Conservation (phyloP, 805 yeast species). For the Myxozyma vanderwaltii region DNA sequence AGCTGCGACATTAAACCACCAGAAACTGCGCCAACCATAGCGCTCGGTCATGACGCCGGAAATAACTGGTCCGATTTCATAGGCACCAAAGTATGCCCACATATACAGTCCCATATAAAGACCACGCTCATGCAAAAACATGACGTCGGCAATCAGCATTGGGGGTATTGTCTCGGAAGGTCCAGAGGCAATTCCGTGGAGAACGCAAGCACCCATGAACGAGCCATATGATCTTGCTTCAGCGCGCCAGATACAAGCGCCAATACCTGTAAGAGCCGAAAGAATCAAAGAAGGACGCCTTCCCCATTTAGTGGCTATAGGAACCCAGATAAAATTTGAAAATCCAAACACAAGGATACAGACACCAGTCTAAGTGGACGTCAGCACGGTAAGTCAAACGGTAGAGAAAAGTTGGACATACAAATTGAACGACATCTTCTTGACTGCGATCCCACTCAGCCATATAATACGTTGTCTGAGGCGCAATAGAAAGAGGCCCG, state of each 20-base stretch:
- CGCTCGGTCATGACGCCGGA: constrained; percentile 6
- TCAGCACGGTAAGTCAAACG: neutral
- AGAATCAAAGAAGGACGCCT: constrained; percentile 1
- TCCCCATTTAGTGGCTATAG: neutral
- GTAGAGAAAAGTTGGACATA: neutral
- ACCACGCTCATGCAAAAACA: constrained; percentile 12
- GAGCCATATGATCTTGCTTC: neutral
- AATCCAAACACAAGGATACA: constrained; percentile 9
- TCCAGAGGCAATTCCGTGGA: constrained; percentile 8
- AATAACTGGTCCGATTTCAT: neutral
- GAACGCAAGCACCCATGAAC: neutral
- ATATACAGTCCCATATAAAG: constrained; percentile 1
- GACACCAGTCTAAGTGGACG: constrained; percentile 1
- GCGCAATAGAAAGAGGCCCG: constrained; percentile 6
- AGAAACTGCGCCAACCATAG: constrained; percentile 6
- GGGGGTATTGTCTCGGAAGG: constrained; percentile 4
- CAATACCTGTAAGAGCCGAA: constrained; percentile 1
- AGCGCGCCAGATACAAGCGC: constrained; percentile 10
- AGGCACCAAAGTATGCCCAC: constrained; percentile 6
- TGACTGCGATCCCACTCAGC: constrained; percentile 10
- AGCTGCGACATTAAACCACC: constrained; percentile 3
- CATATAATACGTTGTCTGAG: constrained; percentile 4
- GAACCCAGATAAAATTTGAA: constrained; percentile 9
- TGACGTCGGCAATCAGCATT: constrained; percentile 1
- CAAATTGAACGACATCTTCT: constrained; percentile 4